Percentiles rank a stretch among this genome's conserved stretches.
These are phyloP conservation scores for Camelina laxa DNA, from an alignment of 345 rosid genomes.

Conservation along the genomic window DNA sequence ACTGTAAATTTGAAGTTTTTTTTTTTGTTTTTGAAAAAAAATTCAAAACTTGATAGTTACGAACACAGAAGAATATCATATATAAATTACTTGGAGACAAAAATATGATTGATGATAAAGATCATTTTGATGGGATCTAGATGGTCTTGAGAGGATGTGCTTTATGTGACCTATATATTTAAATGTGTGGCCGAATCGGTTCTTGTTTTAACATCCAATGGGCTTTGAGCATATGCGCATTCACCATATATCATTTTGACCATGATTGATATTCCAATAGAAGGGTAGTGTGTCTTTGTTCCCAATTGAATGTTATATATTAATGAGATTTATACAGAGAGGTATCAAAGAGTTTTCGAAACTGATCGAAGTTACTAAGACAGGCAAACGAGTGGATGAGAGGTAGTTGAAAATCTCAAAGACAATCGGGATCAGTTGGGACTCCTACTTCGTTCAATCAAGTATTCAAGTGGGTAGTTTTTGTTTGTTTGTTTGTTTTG, in stretches of 20 bases:
- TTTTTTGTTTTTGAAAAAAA: no score
- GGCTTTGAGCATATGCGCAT: neutral
- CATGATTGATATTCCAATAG: neutral
- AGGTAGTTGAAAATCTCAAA: no score
- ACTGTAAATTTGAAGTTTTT: no score
- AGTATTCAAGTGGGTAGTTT: no score
- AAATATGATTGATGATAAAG: neutral
- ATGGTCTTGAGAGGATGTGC: neutral
- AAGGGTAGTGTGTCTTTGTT: neutral
- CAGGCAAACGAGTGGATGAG: no score
- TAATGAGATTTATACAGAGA: neutral
- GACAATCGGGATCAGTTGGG: no score
- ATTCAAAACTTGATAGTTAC: no score
- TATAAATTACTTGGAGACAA: neutral
- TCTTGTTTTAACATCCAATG: neutral
- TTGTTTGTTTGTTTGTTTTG: no score
- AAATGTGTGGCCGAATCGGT: neutral
- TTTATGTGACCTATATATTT: neutral
- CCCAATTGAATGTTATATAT: neutral
- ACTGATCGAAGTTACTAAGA: no score
- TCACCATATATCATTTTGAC: neutral
- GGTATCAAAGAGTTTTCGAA: no score
- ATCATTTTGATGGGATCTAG: neutral
- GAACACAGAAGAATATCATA: neutral
- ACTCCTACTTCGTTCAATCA: no score